A percentile compares a stretch with the other conserved stretches of the same genome.
Conservation (phyloP, 2,329 filamentous ascomycete species). For the Harringtonia lauricola region DNA sequence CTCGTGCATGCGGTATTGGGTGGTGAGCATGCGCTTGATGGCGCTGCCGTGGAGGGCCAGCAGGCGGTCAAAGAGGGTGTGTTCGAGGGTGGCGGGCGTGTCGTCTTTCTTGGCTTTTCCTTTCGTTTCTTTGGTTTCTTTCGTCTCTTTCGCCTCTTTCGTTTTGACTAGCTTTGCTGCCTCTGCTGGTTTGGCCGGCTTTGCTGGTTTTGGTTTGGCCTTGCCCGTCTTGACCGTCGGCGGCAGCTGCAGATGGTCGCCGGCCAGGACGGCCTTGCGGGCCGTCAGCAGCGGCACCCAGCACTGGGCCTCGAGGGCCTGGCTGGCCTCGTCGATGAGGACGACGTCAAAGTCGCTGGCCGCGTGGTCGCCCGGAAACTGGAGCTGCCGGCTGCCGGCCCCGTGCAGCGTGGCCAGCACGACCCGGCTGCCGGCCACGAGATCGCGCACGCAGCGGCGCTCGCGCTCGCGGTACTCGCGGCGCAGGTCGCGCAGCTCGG, state of each 20-base stretch:
- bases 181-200: neutral
- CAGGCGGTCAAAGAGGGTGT: conserved; percentile 86
- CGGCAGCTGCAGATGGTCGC: conserved; percentile 87
- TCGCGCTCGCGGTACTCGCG: conserved; percentile 86
- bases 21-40: conserved; percentile 92
- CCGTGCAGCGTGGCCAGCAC: conserved; percentile 90
- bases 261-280: conserved; percentile 78
- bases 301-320: conserved; percentile 91
- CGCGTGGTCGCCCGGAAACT: conserved; percentile 15
- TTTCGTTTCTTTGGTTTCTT: neutral
- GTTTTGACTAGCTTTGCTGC: neutral
- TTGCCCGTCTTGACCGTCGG: conserved; percentile 71
- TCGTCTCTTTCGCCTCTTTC: neutral
- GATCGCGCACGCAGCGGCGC: conserved; percentile 62
- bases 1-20: conserved; percentile 97
- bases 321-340: conserved; percentile 90
- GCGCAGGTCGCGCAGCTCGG: conserved; percentile 71
- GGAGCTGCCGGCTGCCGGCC: conserved; percentile 74
- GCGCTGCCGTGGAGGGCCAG: conserved; percentile 66
- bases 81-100: conserved; percentile 52
- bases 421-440: conserved; percentile 71
- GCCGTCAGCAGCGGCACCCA: conserved; percentile 83
- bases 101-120: conserved; percentile 15
- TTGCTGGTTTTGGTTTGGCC: neutral
- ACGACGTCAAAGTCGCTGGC: conserved; percentile 83